Conservation (phyloP, 768 basidiomycete species). For the Leccinum variicolor region DNA sequence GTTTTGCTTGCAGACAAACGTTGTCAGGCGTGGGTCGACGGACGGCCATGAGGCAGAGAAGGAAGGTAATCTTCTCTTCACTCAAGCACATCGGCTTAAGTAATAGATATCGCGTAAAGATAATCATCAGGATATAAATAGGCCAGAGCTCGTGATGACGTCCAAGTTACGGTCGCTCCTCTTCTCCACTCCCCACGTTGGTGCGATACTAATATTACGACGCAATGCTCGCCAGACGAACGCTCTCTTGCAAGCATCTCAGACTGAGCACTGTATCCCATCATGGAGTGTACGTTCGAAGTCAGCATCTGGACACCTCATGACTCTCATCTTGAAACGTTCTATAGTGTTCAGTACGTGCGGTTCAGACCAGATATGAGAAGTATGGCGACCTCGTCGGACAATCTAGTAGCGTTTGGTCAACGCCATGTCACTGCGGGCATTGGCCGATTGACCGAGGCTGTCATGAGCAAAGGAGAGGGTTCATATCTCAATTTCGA, state of each 20-base stretch:
- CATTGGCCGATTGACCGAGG: conserved; percentile 42
- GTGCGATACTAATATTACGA: background rate
- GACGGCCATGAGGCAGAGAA: background rate
- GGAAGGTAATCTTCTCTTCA: too few relatives aligned
- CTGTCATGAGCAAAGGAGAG: conserved; percentile 61
- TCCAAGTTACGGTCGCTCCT: background rate
- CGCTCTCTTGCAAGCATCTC: background rate
- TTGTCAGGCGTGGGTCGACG: background rate
- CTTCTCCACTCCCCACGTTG: background rate
- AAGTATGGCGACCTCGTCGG: conserved; percentile 21
- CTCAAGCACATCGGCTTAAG: too few relatives aligned
- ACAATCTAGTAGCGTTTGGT: conserved; percentile 34
- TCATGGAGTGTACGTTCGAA: conserved; percentile 14
- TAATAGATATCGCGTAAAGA: background rate
- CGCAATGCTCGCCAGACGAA: conserved; percentile 13
- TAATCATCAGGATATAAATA: background rate
- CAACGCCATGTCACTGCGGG: conserved; percentile 45
- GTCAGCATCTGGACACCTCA: background rate
- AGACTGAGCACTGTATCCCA: background rate
- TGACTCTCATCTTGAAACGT: background rate
- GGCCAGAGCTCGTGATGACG: background rate
- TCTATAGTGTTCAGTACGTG: background rate
- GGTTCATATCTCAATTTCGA: conserved; percentile 73
- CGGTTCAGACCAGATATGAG: conserved; percentile 5
- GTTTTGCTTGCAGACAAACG: background rate